Percentiles rank a stretch among this genome's conserved stretches.
Conservation (phyloP, 139 green algal genomes). For the Haematococcus lacustris region DNA sequence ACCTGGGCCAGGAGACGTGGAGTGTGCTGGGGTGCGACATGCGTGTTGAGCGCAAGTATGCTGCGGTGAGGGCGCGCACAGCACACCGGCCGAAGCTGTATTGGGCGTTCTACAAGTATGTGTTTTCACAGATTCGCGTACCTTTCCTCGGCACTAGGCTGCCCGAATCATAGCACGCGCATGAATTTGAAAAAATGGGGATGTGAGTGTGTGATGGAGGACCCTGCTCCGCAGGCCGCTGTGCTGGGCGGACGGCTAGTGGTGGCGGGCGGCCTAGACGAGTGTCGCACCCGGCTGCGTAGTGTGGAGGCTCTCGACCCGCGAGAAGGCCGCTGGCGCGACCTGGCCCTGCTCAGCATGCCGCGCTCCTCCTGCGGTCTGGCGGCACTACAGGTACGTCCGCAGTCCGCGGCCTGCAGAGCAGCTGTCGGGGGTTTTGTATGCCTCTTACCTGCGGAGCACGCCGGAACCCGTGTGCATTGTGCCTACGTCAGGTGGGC, state of each 20-base stretch:
- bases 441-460: too few species aligned
- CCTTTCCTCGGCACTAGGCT: too few species aligned
- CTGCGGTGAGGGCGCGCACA: slow-evolving; percentile 11
- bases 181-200: too few species aligned
- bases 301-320: slow-evolving; percentile 58
- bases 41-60: slow-evolving; percentile 49
- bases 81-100: too few species aligned
- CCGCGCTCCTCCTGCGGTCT: slow-evolving; percentile 45
- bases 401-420: too few species aligned
- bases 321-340: slow-evolving; percentile 48
- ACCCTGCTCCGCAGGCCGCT: slow-evolving; percentile 16
- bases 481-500: too few species aligned
- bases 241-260: slow-evolving; percentile 45
- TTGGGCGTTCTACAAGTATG: too few species aligned
- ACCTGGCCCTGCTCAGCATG: slow-evolving; percentile 32
- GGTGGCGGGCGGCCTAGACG: slow-evolving; percentile 54
- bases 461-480: too few species aligned
- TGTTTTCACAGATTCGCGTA: too few species aligned
- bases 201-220: too few species aligned
- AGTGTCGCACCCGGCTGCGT: slow-evolving; percentile 26
- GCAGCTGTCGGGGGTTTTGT: too few species aligned
- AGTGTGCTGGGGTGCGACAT: slow-evolving; percentile 23
- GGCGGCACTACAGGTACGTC: slow-evolving; percentile 28
- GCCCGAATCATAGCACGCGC: too few species aligned
- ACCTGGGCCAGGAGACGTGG: slow-evolving; percentile 42